These are phyloP conservation scores for Sugiyamaella chiloensis DNA, from an alignment of 805 yeast genomes.

Conservation along the genomic window DNA sequence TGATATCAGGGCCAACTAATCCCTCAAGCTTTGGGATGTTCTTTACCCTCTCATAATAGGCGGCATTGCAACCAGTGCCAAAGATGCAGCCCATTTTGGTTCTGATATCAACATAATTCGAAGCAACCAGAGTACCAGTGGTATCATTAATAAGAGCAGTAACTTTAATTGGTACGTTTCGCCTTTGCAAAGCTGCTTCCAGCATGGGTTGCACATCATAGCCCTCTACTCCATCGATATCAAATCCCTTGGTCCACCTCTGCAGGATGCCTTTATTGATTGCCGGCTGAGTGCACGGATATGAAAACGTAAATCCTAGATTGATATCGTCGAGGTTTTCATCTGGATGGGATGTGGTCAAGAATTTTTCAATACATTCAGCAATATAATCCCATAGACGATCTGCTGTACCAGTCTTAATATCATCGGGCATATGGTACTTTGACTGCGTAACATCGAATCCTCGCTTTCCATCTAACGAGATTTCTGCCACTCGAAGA, in stretches of 20 bases:
- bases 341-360: conserved; percentile 55
- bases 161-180: conserved; percentile 73
- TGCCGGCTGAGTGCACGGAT: conserved; percentile 70
- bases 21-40: conserved; percentile 83
- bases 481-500: conserved; percentile 85
- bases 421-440: conserved; percentile 68
- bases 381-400: conserved; percentile 87
- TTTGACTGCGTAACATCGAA: conserved; percentile 87
- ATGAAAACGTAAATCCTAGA: conserved; percentile 92
- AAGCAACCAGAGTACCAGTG: conserved; percentile 94
- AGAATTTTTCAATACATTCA: conserved; percentile 66
- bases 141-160: conserved; percentile 95
- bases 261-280: conserved; percentile 85
- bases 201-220: conserved; percentile 90
- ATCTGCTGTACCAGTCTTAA: conserved; percentile 75
- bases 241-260: conserved; percentile 98
- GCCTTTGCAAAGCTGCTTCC: conserved; percentile 64
- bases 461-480: conserved; percentile 74
- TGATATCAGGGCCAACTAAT: conserved; percentile 58
- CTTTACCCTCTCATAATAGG: conserved; percentile 75
- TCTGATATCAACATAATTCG: conserved; percentile 83
- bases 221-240: conserved; percentile 90
- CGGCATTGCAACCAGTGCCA: conserved; percentile 98
- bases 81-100: conserved; percentile 93
- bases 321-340: conserved; percentile 54